A percentile compares a stretch with the other conserved stretches of the same genome.
phyloP scores from a whole-genome alignment of 1,284 basidiomycete genomes.

The Cutaneotrichosporon cavernicola region DNA sequence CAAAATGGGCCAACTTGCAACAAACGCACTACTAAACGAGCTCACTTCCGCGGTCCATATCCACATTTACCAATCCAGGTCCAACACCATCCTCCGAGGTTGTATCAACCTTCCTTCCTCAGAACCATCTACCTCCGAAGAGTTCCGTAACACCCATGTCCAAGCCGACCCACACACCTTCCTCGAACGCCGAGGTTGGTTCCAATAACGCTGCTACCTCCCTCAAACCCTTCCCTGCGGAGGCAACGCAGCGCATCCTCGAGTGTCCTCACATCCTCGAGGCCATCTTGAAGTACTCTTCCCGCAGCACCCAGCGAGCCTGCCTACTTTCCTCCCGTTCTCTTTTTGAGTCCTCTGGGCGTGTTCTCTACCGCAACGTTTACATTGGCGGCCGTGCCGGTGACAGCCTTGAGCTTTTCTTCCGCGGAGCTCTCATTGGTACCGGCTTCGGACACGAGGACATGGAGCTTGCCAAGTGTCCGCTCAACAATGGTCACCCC shows the following conservation, averaged over 20 bases:
- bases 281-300: not conserved
- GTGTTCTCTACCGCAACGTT: not conserved
- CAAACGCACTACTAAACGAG: no score
- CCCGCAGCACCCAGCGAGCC: not conserved
- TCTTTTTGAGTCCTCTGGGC: not conserved
- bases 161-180: not conserved
- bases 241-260: not conserved
- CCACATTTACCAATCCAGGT: no score
- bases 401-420: not conserved
- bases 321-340: not conserved
- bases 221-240: not conserved
- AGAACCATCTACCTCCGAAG: no score
- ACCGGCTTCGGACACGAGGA: not conserved
- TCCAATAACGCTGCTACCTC: not conserved
- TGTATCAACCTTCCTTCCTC: no score
- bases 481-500: not conserved
- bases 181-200: not conserved
- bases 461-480: not conserved
- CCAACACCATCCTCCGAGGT: no score
- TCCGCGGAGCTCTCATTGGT: not conserved
- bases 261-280: slow-evolving; percentile 1
- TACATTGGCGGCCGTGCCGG: not conserved
- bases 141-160: no score
- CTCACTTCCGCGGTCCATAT: no score
- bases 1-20: no score